Evolutionary conservation across 1,284 basidiomycete species (phyloP).

Genomic region (Melampsora americana): DNA sequence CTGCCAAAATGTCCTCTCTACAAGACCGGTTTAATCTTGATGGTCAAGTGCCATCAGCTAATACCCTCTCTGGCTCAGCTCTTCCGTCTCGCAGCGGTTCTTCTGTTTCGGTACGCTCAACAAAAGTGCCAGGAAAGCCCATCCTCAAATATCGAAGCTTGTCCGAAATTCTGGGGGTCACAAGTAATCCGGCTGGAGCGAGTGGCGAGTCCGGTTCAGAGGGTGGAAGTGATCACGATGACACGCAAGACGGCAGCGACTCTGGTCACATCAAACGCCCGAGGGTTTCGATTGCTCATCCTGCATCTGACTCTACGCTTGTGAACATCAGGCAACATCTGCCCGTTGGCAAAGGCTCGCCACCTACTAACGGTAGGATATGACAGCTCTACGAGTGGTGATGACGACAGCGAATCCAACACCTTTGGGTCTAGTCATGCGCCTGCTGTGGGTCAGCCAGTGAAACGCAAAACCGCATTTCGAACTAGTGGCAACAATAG

Average conservation of each 20-base stretch:
- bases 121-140: constrained; percentile 62
- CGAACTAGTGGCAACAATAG: constrained; percentile 49
- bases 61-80: constrained; percentile 48
- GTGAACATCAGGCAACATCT: constrained; percentile 44
- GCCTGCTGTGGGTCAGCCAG: neutral
- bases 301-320: constrained; percentile 47
- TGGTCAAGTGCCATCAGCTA: constrained; percentile 51
- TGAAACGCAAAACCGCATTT: constrained; percentile 7
- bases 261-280: constrained; percentile 36
- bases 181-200: constrained; percentile 53
- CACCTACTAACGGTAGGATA: constrained; percentile 45
- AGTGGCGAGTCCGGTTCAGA: constrained; percentile 57
- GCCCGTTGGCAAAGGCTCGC: constrained; percentile 43
- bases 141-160: constrained; percentile 95
- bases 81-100: constrained; percentile 22
- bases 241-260: constrained; percentile 45
- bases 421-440: constrained; percentile 35
- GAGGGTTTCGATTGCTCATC: constrained; percentile 42
- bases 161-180: constrained; percentile 68
- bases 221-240: constrained; percentile 53
- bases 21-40: constrained; percentile 61
- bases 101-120: constrained; percentile 12
- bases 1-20: constrained; percentile 59
- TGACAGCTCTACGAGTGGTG: constrained; percentile 50
- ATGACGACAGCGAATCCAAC: constrained; percentile 53